These are phyloP conservation scores for Takakia lepidozioides DNA, from an alignment of 225 moss, liverwort and hornwort species.

Conservation along the genomic window DNA sequence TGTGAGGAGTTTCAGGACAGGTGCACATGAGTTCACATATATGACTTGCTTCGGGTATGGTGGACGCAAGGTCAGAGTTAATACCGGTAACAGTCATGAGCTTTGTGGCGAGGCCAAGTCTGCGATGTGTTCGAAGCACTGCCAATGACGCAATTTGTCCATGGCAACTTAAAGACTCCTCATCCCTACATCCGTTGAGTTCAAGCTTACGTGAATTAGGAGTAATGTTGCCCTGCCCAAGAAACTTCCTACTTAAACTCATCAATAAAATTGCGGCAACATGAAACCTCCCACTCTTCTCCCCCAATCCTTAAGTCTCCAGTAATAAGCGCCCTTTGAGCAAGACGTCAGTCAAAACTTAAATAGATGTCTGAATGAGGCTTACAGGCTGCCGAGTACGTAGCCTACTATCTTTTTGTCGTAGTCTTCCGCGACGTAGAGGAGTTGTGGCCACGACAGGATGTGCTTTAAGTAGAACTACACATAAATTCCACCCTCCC, in stretches of 20 bases:
- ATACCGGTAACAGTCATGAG: slow-evolving; percentile 76
- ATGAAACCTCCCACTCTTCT: too few species aligned
- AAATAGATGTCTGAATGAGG: not conserved
- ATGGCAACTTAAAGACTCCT: slow-evolving; percentile 76
- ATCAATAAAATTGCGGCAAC: too few species aligned
- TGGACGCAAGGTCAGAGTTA: too few species aligned
- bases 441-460: slow-evolving; percentile 87
- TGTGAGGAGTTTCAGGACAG: too few species aligned
- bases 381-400: slow-evolving; percentile 82
- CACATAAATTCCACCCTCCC: slow-evolving; percentile 18
- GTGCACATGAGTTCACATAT: too few species aligned
- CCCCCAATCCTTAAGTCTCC: too few species aligned
- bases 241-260: too few species aligned
- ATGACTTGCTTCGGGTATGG: too few species aligned
- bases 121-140: slow-evolving; percentile 83
- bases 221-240: too few species aligned
- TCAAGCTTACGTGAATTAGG: too few species aligned
- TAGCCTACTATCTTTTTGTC: slow-evolving; percentile 83
- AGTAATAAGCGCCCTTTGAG: too few species aligned
- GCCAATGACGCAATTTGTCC: slow-evolving; percentile 96
- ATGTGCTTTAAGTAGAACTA: slow-evolving; percentile 66
- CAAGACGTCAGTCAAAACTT: too few species aligned
- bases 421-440: slow-evolving; percentile 85
- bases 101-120: slow-evolving; percentile 83
- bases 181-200: slow-evolving; percentile 82